phyloP scores from a whole-genome alignment of 2,329 filamentous ascomycete species.

The Triangularia setosa region DNA sequence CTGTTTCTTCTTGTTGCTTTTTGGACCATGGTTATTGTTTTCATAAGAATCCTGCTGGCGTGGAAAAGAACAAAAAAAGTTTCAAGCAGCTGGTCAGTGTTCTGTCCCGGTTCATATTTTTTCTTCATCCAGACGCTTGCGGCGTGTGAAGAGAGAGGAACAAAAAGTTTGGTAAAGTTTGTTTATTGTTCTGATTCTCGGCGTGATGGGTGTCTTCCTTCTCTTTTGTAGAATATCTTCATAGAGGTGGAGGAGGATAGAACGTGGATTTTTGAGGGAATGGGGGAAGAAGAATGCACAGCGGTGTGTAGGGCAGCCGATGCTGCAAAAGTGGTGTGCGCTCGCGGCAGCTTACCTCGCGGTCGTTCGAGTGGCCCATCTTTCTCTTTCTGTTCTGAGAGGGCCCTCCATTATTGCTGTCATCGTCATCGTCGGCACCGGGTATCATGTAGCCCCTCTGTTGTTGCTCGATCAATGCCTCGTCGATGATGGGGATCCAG shows the following conservation, averaged over 20 bases:
- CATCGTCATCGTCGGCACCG: slow-evolving; percentile 10
- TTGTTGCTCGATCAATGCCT: slow-evolving; percentile 30
- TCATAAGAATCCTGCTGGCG: slow-evolving; percentile 26
- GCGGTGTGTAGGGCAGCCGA: slow-evolving; percentile 3
- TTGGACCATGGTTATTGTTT: slow-evolving; percentile 33
- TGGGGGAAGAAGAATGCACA: slow-evolving; percentile 4
- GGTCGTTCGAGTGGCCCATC: slow-evolving; percentile 35
- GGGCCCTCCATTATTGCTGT: slow-evolving; percentile 23
- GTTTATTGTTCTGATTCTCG: neutral
- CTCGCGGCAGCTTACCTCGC: slow-evolving; percentile 41
- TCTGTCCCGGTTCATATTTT: slow-evolving; percentile 15
- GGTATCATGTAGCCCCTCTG: slow-evolving; percentile 27
- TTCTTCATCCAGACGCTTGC: neutral
- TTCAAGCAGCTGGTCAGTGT: slow-evolving; percentile 28
- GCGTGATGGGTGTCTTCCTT: slow-evolving; percentile 11
- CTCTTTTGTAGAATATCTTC: neutral
- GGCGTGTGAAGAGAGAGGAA: neutral
- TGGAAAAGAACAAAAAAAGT: slow-evolving; percentile 20
- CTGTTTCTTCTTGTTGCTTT: slow-evolving; percentile 32
- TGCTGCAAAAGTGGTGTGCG: slow-evolving; percentile 12
- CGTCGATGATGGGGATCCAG: slow-evolving; percentile 62
- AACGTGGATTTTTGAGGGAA: neutral
- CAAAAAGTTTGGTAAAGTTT: neutral
- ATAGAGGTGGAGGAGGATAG: neutral
- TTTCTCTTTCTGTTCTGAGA: slow-evolving; percentile 41